Conservation (phyloP, 257 asterid species). For the Capsicum rhomboideum region DNA sequence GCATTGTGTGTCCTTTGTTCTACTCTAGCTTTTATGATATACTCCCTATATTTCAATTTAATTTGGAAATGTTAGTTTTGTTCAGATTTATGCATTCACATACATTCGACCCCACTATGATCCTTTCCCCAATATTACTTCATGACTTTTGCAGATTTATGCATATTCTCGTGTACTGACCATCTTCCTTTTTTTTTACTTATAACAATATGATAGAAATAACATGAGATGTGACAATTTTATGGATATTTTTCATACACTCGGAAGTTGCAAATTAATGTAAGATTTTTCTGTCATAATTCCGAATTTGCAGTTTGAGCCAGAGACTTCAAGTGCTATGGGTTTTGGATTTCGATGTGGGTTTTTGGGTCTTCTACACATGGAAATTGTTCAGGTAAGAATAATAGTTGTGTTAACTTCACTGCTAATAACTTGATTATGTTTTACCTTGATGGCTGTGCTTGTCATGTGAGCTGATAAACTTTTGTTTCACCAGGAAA, state of each 20-base stretch:
- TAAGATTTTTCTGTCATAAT: background rate
- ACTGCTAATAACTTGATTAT: constrained; percentile 6
- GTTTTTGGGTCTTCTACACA: constrained; percentile 95
- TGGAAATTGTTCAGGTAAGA: constrained; percentile 97
- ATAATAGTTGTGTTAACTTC: background rate
- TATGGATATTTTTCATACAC: background rate
- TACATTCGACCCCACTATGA: background rate
- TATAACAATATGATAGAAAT: background rate
- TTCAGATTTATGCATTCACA: background rate
- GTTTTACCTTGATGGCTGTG: constrained; percentile 6
- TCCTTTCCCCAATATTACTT: background rate
- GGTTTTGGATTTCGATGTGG: constrained; percentile 99
- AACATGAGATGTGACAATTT: background rate
- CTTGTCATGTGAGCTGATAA: background rate
- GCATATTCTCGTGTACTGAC: background rate
- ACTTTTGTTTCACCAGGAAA: constrained; percentile 65
- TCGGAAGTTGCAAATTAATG: background rate
- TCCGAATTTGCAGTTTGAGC: constrained; percentile 55
- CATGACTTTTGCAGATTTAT: background rate
- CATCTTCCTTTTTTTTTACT: background rate
- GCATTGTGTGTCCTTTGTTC: background rate
- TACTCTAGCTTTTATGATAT: background rate
- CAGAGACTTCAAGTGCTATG: constrained; percentile 98
- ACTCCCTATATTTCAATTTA: background rate
- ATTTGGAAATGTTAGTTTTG: background rate